Conservation (phyloP, 768 basidiomycete species). For the Tylopilus vinaceipallidus region DNA sequence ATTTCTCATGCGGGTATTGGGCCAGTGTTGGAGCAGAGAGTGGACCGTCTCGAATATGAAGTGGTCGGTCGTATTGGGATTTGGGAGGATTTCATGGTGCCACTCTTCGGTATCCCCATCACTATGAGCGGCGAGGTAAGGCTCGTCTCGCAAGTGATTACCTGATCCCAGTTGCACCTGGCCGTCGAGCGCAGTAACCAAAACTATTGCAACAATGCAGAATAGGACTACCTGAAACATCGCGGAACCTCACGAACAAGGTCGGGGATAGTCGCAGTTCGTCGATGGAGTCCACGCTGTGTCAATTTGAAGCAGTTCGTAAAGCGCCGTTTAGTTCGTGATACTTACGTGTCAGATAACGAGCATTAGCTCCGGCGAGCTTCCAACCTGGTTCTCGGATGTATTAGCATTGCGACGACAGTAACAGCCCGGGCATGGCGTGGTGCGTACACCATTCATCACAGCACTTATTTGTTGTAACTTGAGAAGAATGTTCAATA, state of each 20-base stretch:
- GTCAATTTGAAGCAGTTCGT: too few species aligned
- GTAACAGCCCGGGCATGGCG: too few species aligned
- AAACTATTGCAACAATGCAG: background rate
- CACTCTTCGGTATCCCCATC: conserved; percentile 9
- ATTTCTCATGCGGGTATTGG: conserved; percentile 45
- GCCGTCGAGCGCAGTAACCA: background rate
- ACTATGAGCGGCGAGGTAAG: background rate
- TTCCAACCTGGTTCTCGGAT: too few species aligned
- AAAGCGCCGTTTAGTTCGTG: too few species aligned
- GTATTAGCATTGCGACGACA: too few species aligned
- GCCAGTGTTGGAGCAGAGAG: conserved; percentile 41
- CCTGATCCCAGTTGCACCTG: conserved; percentile 10
- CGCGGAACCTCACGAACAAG: background rate
- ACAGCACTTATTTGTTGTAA: too few species aligned
- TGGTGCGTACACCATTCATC: too few species aligned
- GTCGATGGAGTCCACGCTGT: too few species aligned
- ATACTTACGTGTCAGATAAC: too few species aligned
- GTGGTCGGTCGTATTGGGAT: conserved; percentile 26
- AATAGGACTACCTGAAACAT: conserved; percentile 3
- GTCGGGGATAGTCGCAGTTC: background rate
- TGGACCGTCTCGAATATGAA: conserved; percentile 26
- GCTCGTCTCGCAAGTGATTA: background rate
- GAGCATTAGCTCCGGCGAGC: too few species aligned
- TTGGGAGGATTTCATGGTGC: conserved; percentile 23
- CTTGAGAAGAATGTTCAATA: too few species aligned